phyloP scores from a whole-genome alignment of 768 basidiomycete genomes.

The Austroboletus festivus region DNA sequence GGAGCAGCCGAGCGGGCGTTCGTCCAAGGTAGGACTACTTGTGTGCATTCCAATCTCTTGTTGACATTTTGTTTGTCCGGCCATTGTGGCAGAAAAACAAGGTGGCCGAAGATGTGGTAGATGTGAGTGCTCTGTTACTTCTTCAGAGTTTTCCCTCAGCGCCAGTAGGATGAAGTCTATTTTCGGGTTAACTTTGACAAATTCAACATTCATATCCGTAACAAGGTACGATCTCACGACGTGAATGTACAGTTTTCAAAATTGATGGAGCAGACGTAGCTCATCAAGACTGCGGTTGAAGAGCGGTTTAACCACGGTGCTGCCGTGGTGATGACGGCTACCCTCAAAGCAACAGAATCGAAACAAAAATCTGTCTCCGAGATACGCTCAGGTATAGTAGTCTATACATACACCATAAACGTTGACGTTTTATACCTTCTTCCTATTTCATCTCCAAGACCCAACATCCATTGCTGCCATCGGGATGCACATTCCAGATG shows the following conservation, averaged over 20 bases:
- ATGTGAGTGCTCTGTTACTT: conserved; percentile 47
- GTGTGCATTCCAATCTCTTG: neutral
- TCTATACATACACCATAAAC: neutral
- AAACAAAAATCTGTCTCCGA: conserved; percentile 62
- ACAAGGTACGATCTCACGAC: conserved; percentile 52
- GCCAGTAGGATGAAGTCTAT: conserved; percentile 59
- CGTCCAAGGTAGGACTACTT: conserved; percentile 47
- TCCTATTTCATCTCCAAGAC: conserved; percentile 38
- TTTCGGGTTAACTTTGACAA: conserved; percentile 88
- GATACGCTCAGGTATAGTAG: conserved; percentile 53
- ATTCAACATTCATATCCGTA: conserved; percentile 84
- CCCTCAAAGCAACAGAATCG: conserved; percentile 65
- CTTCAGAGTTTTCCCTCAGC: neutral
- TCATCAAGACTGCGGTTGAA: conserved; percentile 71
- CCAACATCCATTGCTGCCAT: conserved; percentile 66
- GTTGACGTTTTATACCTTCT: neutral
- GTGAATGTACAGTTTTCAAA: neutral
- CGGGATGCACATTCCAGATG: conserved; percentile 59
- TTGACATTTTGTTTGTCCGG: conserved; percentile 14
- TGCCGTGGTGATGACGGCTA: conserved; percentile 66
- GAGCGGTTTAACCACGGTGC: conserved; percentile 81
- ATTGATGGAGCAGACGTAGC: conserved; percentile 40
- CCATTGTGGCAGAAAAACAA: conserved; percentile 38
- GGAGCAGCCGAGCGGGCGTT: conserved; percentile 41
- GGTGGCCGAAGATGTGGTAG: conserved; percentile 52